These are phyloP conservation scores for Tothia fuscella DNA, from an alignment of 2,329 filamentous ascomycete genomes.

Conservation along the genomic window DNA sequence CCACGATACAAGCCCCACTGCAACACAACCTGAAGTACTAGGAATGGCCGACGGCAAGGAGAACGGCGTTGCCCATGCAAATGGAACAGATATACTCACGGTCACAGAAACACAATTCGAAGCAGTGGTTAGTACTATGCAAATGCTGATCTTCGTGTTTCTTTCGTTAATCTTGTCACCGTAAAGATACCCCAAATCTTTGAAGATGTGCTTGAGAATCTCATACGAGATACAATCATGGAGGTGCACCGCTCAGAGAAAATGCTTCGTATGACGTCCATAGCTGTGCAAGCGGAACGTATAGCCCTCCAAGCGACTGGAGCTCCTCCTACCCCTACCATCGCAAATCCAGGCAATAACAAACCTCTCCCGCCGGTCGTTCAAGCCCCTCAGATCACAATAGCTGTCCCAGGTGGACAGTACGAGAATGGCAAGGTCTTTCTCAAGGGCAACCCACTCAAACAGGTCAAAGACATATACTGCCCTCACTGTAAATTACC, in stretches of 20 bases:
- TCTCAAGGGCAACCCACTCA: slow-evolving; percentile 60
- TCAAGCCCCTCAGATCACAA: slow-evolving; percentile 34
- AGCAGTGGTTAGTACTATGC: too few species aligned
- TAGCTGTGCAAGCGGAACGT: slow-evolving; percentile 34
- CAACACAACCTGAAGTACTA: too few species aligned
- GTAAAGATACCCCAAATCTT: slow-evolving; percentile 34
- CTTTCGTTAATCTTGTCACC: too few species aligned
- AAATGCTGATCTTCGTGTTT: not conserved
- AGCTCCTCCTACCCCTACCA: slow-evolving; percentile 34
- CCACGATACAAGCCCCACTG: too few species aligned
- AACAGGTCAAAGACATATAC: slow-evolving; percentile 57
- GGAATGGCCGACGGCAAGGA: too few species aligned
- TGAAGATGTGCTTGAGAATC: slow-evolving; percentile 64
- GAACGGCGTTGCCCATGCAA: too few species aligned
- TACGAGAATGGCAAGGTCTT: slow-evolving; percentile 59
- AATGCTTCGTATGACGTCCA: slow-evolving; percentile 54
- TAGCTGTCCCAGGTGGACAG: slow-evolving; percentile 50
- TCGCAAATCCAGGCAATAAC: slow-evolving; percentile 42
- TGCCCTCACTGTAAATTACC: slow-evolving; percentile 67
- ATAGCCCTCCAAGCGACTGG: slow-evolving; percentile 26
- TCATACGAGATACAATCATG: slow-evolving; percentile 62
- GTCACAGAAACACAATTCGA: too few species aligned
- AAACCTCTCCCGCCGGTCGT: slow-evolving; percentile 21
- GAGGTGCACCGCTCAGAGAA: slow-evolving; percentile 71
- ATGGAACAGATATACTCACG: too few species aligned